These are phyloP conservation scores for Suhomyces sp. DNA, from an alignment of 805 yeast species.

Conservation along the genomic window DNA sequence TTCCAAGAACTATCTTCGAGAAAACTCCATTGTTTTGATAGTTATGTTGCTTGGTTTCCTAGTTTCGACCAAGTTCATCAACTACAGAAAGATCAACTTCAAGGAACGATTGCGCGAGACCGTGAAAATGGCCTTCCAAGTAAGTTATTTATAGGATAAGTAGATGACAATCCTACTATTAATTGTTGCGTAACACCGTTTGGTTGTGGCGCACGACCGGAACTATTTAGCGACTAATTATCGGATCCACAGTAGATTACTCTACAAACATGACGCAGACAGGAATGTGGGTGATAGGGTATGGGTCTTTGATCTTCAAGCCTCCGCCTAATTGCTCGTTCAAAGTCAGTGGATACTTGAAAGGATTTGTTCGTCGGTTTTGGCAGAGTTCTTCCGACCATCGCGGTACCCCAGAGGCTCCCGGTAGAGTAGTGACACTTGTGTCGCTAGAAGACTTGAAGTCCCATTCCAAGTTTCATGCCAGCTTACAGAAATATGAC, in stretches of 20 bases:
- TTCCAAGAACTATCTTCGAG: constrained; percentile 19
- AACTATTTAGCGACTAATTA: neutral
- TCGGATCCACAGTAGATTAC: neutral
- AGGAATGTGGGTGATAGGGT: constrained; percentile 81
- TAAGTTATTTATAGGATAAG: constrained; percentile 30
- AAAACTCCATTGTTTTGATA: constrained; percentile 29
- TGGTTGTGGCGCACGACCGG: constrained; percentile 1
- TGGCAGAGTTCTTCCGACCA: constrained; percentile 94
- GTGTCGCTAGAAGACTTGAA: constrained; percentile 57
- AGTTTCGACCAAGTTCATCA: constrained; percentile 19
- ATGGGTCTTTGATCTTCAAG: constrained; percentile 84
- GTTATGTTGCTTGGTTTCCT: constrained; percentile 20
- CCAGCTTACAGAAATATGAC: constrained; percentile 41
- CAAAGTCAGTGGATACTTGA: constrained; percentile 67
- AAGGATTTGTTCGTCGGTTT: constrained; percentile 76
- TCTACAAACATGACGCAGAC: constrained; percentile 4
- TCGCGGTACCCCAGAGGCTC: constrained; percentile 80
- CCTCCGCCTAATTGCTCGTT: constrained; percentile 75
- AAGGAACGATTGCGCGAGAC: constrained; percentile 33
- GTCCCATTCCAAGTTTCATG: constrained; percentile 34
- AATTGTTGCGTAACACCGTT: neutral
- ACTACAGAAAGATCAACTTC: constrained; percentile 24
- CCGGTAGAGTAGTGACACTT: constrained; percentile 87
- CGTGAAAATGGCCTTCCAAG: constrained; percentile 42
- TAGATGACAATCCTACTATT: neutral